phyloP scores from a whole-genome alignment of 2,329 filamentous ascomycete genomes.

The Paecilomyces dactylethromorphus region DNA sequence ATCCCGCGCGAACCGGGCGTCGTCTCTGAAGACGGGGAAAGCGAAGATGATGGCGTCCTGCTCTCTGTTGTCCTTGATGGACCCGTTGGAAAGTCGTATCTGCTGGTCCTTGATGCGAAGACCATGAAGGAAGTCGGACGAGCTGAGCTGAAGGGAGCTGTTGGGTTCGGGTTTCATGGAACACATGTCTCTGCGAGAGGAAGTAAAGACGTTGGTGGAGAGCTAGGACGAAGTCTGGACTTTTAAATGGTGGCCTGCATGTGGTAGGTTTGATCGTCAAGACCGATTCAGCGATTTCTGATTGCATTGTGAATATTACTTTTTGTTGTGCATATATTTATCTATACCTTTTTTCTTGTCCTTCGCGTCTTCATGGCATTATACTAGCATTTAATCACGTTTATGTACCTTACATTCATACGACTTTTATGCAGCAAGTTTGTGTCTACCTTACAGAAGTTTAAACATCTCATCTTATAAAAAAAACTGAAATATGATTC shows the following conservation, averaged over 20 bases:
- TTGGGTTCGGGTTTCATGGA: slow-evolving; percentile 52
- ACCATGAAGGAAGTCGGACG: slow-evolving; percentile 45
- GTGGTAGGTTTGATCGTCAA: background rate
- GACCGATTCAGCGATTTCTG: background rate
- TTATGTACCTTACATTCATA: background rate
- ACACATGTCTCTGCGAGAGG: slow-evolving; percentile 25
- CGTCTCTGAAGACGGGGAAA: background rate
- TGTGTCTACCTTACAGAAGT: background rate
- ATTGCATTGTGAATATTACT: background rate
- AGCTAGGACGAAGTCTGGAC: background rate
- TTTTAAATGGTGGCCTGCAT: background rate
- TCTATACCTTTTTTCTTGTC: background rate
- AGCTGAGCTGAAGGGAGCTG: slow-evolving; percentile 42
- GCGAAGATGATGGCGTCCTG: slow-evolving; percentile 49
- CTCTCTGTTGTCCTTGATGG: slow-evolving; percentile 50
- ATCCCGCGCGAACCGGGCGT: slow-evolving; percentile 17
- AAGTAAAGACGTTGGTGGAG: background rate
- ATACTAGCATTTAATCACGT: background rate
- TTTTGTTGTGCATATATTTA: background rate
- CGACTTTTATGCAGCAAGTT: background rate
- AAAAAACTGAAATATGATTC: background rate
- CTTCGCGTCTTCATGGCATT: too few relatives aligned
- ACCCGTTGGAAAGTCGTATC: slow-evolving; percentile 42
- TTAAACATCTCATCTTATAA: background rate
- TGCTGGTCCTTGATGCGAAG: slow-evolving; percentile 46